Evolutionary conservation across 2,329 filamentous ascomycete species (phyloP).

Genomic region (Xylariaceae sp.): DNA sequence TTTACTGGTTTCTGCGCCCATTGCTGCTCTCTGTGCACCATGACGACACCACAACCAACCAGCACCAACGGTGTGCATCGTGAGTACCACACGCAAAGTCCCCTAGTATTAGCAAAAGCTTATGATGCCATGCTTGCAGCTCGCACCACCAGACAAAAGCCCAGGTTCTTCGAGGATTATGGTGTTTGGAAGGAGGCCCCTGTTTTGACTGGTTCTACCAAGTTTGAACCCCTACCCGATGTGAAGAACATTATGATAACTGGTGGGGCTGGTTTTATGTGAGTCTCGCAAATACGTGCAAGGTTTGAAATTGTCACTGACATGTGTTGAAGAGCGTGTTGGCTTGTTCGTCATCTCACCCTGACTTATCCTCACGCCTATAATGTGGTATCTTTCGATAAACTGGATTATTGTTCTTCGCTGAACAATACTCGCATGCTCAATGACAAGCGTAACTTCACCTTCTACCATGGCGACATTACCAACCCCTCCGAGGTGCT

Average conservation of each 20-base stretch:
- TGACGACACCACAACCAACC: slow-evolving; percentile 31
- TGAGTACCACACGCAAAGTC: slow-evolving; percentile 20
- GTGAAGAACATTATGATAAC: slow-evolving; percentile 83
- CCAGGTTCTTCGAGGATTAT: slow-evolving; percentile 58
- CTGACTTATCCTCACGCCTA: slow-evolving; percentile 74
- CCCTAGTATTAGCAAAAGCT: slow-evolving; percentile 5
- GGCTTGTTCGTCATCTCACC: slow-evolving; percentile 78
- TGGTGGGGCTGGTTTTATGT: slow-evolving; percentile 86
- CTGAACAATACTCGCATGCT: slow-evolving; percentile 77
- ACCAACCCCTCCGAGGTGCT: slow-evolving; percentile 71
- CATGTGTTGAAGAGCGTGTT: slow-evolving; percentile 65
- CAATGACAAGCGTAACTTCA: slow-evolving; percentile 70
- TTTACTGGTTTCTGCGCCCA: background rate
- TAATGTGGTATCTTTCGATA: slow-evolving; percentile 82
- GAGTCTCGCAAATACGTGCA: slow-evolving; percentile 39
- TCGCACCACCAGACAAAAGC: slow-evolving; percentile 26
- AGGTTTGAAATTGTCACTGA: slow-evolving; percentile 24
- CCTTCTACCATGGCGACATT: slow-evolving; percentile 79
- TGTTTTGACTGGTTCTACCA: slow-evolving; percentile 68
- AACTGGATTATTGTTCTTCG: slow-evolving; percentile 80
- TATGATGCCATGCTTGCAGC: slow-evolving; percentile 21
- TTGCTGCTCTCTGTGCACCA: slow-evolving; percentile 15
- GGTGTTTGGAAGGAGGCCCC: slow-evolving; percentile 74
- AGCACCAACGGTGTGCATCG: slow-evolving; percentile 32
- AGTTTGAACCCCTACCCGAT: slow-evolving; percentile 68